Evolutionary conservation across 1,284 basidiomycete species (phyloP).

Genomic region (Sporisorium graminicola): DNA sequence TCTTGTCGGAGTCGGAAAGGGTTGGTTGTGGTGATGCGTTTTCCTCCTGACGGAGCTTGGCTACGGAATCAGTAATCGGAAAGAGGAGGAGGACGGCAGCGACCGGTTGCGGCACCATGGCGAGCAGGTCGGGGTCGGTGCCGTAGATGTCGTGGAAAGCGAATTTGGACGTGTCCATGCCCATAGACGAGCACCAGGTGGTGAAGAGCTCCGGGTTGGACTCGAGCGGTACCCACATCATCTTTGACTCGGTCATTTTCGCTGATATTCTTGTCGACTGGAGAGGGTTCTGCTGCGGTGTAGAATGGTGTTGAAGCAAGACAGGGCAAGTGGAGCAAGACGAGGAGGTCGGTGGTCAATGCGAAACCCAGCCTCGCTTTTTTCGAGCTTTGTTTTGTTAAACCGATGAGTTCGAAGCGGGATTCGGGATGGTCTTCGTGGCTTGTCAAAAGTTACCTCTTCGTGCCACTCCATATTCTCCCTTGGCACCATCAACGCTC

Average conservation of each 20-base stretch:
- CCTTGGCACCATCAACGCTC: neutral
- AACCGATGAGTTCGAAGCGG: neutral
- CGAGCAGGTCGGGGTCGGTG: constrained; percentile 72
- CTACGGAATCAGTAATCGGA: constrained; percentile 70
- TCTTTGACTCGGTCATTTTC: constrained; percentile 11
- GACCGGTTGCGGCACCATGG: constrained; percentile 71
- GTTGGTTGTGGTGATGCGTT: constrained; percentile 31
- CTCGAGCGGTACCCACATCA: constrained; percentile 68
- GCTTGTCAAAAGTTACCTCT: neutral
- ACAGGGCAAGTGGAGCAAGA: neutral
- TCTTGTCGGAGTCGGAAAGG: constrained; percentile 18
- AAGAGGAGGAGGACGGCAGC: constrained; percentile 73
- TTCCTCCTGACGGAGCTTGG: constrained; percentile 41
- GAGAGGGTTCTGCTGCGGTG: neutral
- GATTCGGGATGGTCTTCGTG: constrained; percentile 1
- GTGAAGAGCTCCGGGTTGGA: constrained; percentile 69
- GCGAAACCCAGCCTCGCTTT: neutral
- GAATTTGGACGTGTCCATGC: constrained; percentile 66
- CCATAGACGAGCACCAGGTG: constrained; percentile 59
- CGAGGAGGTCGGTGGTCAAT: neutral
- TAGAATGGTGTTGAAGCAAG: neutral
- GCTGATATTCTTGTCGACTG: neutral
- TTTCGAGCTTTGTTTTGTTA: neutral
- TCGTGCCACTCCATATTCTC: neutral
- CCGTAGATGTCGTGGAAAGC: constrained; percentile 73